Evolutionary conservation across 2,329 filamentous ascomycete genomes (phyloP), one percentile per base, ranked within the genome.

Genomic region (Trichoderma sp.): DNA sequence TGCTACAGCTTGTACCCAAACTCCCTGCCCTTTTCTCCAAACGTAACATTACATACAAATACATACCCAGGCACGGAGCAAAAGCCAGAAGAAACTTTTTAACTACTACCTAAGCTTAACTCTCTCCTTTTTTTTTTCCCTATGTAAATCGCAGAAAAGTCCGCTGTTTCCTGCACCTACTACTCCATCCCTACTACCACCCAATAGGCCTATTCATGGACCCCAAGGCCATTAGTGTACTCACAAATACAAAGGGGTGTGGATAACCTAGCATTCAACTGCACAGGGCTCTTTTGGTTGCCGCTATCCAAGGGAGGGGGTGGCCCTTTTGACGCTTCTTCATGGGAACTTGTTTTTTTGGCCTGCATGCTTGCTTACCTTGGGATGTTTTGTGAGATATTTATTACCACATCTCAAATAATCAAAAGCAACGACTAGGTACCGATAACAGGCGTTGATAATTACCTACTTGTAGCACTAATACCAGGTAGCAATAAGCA

Each of bases 71-170:
- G 37, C 37, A n/a, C 40, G 40, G 40, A 43, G 40, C 14, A 43
- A 43, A 43, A n/a, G n/a, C 33, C 33, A 10, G 43, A 62, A 52
- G 59, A 43, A 53, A 63, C 47, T 27, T 24, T 29, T 53, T 53
- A 35, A 35, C 33, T 35, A 43, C 40, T 43, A 43, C 40, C 60
- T 63, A 63, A 52, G 47, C 31, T 63, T 63, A 29, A 63, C 60
- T 53, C 52, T 14, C 37, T 29, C 60, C 53, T 33, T 33, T 52
- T 49, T 49, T 11, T 8, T 10, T 33, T 10, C 31, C 1, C 8
- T 11, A 35, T 13, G 33, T 24, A 5, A 14, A 33, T 16, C 47
- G 27, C 40, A 43, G 8, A 29, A 31, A 29, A 60, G 47, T 62
- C 59, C 43, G 59, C 29, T n/a, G 27, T 14, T 56, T 56, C 53